phyloP scores from a whole-genome alignment of 148 eudicot genomes.

The Arctostaphylos glauca region DNA sequence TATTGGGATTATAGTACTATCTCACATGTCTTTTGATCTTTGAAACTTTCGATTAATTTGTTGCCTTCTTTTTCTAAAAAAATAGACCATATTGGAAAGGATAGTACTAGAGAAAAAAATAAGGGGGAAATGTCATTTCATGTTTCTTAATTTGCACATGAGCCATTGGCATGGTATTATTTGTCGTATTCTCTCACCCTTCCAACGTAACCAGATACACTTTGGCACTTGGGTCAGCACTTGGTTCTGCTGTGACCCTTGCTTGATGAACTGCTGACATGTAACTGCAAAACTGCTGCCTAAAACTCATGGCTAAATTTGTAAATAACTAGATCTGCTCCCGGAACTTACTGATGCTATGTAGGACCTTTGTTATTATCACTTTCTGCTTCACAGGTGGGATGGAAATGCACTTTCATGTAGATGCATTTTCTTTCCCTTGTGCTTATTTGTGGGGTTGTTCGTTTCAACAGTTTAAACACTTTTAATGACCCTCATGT shows the following conservation, averaged over 20 bases:
- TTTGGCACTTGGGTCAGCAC: not conserved
- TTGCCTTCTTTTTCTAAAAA: not conserved
- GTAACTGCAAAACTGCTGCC: not conserved
- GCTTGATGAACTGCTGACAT: not conserved
- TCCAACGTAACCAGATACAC: not conserved
- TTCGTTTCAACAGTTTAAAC: not conserved
- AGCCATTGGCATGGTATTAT: too few species aligned
- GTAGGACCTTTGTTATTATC: not conserved
- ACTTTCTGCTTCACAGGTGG: not conserved
- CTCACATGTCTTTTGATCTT: not conserved
- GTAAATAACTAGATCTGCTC: not conserved
- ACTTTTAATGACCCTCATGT: not conserved
- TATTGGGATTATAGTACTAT: not conserved
- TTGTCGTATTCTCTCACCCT: not conserved
- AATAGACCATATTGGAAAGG: not conserved
- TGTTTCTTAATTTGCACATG: too few species aligned
- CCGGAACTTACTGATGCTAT: not conserved
- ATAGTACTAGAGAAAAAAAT: too few species aligned
- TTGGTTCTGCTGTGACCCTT: not conserved
- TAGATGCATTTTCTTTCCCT: not conserved
- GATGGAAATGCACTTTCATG: not conserved
- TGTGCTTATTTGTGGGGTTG: not conserved
- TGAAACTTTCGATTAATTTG: not conserved
- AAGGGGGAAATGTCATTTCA: too few species aligned
- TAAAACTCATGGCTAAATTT: not conserved